These are phyloP conservation scores for Citropsis articulata DNA, from an alignment of 345 rosid genomes.

Conservation along the genomic window DNA sequence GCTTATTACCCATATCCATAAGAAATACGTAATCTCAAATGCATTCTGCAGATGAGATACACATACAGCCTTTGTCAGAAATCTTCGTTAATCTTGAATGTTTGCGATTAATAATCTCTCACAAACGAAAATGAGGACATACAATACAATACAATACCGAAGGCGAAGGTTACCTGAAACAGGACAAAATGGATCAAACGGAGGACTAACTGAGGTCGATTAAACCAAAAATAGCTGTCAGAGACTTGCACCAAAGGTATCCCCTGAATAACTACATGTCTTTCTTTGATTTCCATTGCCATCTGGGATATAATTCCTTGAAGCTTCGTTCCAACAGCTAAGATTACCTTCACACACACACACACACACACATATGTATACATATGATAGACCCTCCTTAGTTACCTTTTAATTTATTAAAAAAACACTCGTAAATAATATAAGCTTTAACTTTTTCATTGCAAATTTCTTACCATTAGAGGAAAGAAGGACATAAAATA, in stretches of 20 bases:
- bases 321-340: slow-evolving; percentile 89
- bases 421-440: background rate
- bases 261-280: slow-evolving; percentile 90
- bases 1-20: slow-evolving; percentile 82
- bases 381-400: background rate
- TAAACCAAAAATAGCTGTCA: slow-evolving; percentile 82
- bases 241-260: slow-evolving; percentile 93
- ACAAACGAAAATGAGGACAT: no score
- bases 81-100: background rate
- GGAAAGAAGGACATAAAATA: slow-evolving; percentile 63
- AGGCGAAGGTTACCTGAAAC: slow-evolving; percentile 57
- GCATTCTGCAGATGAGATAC: slow-evolving; percentile 61
- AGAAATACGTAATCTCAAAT: slow-evolving; percentile 90
- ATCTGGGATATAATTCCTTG: slow-evolving; percentile 77
- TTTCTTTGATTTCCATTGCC: slow-evolving; percentile 91
- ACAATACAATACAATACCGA: no score
- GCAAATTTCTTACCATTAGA: slow-evolving; percentile 54
- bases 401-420: background rate
- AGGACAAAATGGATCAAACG: slow-evolving; percentile 84
- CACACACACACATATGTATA: no score
- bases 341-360: slow-evolving; percentile 48
- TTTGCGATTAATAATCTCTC: no score
- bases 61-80: slow-evolving; percentile 15
- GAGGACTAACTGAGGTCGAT: slow-evolving; percentile 71
- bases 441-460: background rate